phyloP scores from a whole-genome alignment of 805 yeast species.

The Lipomyces spencermartinsiae region DNA sequence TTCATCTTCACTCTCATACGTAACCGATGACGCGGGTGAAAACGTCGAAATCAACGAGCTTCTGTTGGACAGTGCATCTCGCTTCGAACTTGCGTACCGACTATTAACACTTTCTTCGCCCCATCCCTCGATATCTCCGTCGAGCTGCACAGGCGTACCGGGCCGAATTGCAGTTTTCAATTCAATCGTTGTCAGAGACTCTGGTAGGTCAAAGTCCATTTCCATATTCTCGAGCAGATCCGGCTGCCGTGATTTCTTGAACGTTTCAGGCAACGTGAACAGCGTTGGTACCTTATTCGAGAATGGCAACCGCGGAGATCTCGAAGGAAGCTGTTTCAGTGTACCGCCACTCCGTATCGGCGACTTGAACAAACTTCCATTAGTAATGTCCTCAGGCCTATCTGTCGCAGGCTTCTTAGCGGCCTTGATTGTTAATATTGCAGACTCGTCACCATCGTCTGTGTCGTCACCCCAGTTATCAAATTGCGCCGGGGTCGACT shows the following conservation, averaged over 20 bases:
- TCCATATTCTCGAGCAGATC: conserved; percentile 25
- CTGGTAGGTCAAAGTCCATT: conserved; percentile 32
- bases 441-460: conserved; percentile 20
- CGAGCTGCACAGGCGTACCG: conserved; percentile 22
- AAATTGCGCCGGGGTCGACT: background rate
- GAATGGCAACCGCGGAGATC: background rate
- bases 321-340: background rate
- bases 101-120: conserved; percentile 34
- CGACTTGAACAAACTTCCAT: conserved; percentile 17
- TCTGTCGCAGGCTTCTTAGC: background rate
- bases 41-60: conserved; percentile 35
- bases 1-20: conserved; percentile 37
- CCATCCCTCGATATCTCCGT: conserved; percentile 32
- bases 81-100: conserved; percentile 25
- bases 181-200: conserved; percentile 11
- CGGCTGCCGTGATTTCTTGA: background rate
- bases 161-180: conserved; percentile 11
- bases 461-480: conserved; percentile 9
- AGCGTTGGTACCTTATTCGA: background rate
- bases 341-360: background rate
- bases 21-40: conserved; percentile 34
- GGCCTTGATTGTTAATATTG: background rate
- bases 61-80: conserved; percentile 28
- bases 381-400: conserved; percentile 8
- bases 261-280: background rate